phyloP scores from a whole-genome alignment of 139 green algal genomes.

The Medakamo hakoo region DNA sequence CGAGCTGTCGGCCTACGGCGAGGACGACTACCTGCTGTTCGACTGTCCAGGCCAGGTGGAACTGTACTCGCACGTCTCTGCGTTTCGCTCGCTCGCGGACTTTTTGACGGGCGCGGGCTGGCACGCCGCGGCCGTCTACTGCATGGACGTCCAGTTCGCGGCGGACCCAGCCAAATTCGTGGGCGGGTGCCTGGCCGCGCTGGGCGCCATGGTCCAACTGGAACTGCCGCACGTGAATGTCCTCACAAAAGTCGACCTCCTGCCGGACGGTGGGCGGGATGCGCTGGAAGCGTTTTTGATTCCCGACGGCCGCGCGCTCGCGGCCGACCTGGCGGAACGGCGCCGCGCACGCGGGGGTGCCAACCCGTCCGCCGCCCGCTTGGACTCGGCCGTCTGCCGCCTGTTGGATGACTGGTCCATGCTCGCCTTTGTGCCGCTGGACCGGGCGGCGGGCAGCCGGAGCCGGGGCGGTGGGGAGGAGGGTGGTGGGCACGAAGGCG shows the following conservation, averaged over 20 bases:
- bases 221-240: conserved; percentile 95
- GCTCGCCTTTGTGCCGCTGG: conserved; percentile 73
- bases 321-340: neutral
- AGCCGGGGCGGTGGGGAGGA: no score
- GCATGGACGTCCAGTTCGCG: conserved; percentile 82
- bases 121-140: conserved; percentile 59
- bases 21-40: conserved; percentile 97
- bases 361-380: neutral
- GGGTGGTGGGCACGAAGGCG: neutral
- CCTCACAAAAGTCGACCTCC: conserved; percentile 93
- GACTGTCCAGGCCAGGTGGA: conserved; percentile 97
- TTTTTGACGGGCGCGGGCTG: conserved; percentile 55
- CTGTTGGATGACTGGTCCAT: conserved; percentile 75
- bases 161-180: conserved; percentile 74
- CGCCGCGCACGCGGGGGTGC: no score
- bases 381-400: conserved; percentile 47
- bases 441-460: conserved; percentile 66
- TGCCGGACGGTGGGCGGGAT: conserved; percentile 35
- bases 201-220: conserved; percentile 89
- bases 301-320: neutral
- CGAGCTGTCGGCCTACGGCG: conserved; percentile 70
- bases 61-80: conserved; percentile 85
- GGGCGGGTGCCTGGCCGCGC: conserved; percentile 46
- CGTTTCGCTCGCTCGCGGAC: conserved; percentile 76
- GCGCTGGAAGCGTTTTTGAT: neutral